These are phyloP conservation scores for Rhizopus arrhizus DNA, from an alignment of 371 early-diverging fungal species.

Conservation along the genomic window DNA sequence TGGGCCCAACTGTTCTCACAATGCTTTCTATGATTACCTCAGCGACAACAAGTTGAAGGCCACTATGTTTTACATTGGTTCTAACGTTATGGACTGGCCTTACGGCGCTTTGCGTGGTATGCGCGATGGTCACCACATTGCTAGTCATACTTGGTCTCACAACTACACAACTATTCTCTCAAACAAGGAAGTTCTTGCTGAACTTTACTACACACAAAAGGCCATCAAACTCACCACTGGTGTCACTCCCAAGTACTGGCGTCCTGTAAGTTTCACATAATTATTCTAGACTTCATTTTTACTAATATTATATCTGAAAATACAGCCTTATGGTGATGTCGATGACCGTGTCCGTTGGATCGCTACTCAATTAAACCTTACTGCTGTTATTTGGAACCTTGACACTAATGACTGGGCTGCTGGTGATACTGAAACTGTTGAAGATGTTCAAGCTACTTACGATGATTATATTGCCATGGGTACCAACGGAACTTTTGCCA, in stretches of 20 bases:
- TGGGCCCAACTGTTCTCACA: slow-evolving; percentile 57
- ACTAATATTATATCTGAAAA: too few relatives aligned
- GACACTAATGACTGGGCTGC: slow-evolving; percentile 49
- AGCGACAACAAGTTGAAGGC: slow-evolving; percentile 29
- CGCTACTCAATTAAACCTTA: slow-evolving; percentile 42
- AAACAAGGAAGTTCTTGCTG: slow-evolving; percentile 60
- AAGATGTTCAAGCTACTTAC: slow-evolving; percentile 31
- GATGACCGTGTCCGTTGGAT: slow-evolving; percentile 53
- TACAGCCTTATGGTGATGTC: slow-evolving; percentile 39
- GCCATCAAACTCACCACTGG: slow-evolving; percentile 59
- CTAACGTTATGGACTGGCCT: slow-evolving; percentile 52
- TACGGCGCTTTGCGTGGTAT: slow-evolving; percentile 56
- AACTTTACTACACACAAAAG: slow-evolving; percentile 57
- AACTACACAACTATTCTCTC: slow-evolving; percentile 53
- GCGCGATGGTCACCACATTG: slow-evolving; percentile 54
- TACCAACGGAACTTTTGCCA: slow-evolving; percentile 39
- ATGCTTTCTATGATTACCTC: slow-evolving; percentile 53
- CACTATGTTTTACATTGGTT: slow-evolving; percentile 39
- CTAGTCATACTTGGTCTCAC: slow-evolving; percentile 64
- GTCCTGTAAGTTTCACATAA: slow-evolving; percentile 43
- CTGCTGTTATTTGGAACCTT: slow-evolving; percentile 46
- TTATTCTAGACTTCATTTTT: not conserved
- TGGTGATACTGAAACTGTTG: slow-evolving; percentile 20
- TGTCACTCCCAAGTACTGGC: slow-evolving; percentile 56
- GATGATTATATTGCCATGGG: slow-evolving; percentile 40